Evolutionary conservation across 495 filamentous ascomycete species (phyloP), one percentile per base, ranked within the genome.

Genomic region (Glonium stellatum): DNA sequence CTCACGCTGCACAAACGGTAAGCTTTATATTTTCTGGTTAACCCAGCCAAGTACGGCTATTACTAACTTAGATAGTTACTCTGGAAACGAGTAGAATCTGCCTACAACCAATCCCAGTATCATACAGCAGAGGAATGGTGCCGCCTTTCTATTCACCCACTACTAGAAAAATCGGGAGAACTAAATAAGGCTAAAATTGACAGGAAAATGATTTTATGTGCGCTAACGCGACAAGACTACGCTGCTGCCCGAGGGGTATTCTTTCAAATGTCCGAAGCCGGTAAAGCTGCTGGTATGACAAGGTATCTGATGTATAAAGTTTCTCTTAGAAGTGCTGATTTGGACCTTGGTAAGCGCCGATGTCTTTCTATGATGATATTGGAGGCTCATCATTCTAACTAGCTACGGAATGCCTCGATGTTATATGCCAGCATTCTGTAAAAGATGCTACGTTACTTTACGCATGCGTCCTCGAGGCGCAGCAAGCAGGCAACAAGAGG

Each of bases 381-480:
- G n/a, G 15, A 18, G 47, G 37, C 57, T 64, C 15, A 61, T 37
- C 23, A 11, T 18, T 55, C 12, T 60, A n/a, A 18, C 15, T 15
- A 72, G 88, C 84, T 55, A 67, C 73, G 35, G 70, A 79, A 36
- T 85, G 82, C 55, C 78, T 90, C 25, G 69, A 82, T 41, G 67
- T 64, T 0, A 73, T 92, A 27, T 77, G 70, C 39, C 69, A 75
- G 42, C 60, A 72, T 23, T 73, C 77, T 0, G 69, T 76, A 5
- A 77, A 82, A 46, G 77, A 85, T 56, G 75, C 79, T 8, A 77
- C 71, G 23, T 81, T 87, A 56, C 77, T 95, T 6, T 87, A 87
- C 54, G 87, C 89, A 0, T 93, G 90, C 64, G 84, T 86, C 58
- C 71, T 87, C 1, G 89, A 92, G 64, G 86, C 90, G 4, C 83